Base-by-base conservation (phyloP, 345 rosid species). In the Lepidium aucheri region DNA sequence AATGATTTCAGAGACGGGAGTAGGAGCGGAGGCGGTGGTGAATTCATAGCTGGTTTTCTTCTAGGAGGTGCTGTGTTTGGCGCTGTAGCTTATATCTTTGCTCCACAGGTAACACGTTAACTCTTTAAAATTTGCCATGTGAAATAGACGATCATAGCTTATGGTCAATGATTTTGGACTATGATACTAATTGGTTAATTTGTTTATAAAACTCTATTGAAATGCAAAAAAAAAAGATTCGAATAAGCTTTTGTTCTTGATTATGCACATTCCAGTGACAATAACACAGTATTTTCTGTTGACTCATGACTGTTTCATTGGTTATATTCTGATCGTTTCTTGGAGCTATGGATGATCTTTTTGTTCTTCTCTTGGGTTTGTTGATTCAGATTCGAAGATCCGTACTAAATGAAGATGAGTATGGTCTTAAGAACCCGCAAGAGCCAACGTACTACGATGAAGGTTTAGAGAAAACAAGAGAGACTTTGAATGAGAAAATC, bases 51-150 rank as follows among this genome's bases (percentile, higher is more conserved):
- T 57, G 96, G 98, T 57, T 93, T 93, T 75, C 77, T 93, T 47
- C 62, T 93, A 66, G 97, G 97, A 41, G 98, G 97, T 41, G 97
- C 97, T 18, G 64, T 93, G 30, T 86, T 80, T 70, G 98, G 97
- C 69, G 82, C 94, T 12, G 65, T 85, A 43, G 88, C 89, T 0
- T 92, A 91, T 74, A 38, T 84, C 55, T 90, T 84, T 76, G 92
- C 98, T 51, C 97, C 98, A 20, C 96, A 90, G 96, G 97, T 92
- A 54, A 18, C 42, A 1, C 32, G 1, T 39, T 35, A 20, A 36
- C 53, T 41, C 54, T 53, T 22, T 22, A 12, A 11, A 15, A 60
- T n/a, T 38, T 4, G 42, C 7, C 2, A 11, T 43, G 36, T 9
- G 18, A 7, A 39, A 6, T 32, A 10, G 14, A 50, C 54, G 16